Evolutionary conservation across 2,329 filamentous ascomycete species (phyloP).

Genomic region (Sporothrix pseudoabietina): DNA sequence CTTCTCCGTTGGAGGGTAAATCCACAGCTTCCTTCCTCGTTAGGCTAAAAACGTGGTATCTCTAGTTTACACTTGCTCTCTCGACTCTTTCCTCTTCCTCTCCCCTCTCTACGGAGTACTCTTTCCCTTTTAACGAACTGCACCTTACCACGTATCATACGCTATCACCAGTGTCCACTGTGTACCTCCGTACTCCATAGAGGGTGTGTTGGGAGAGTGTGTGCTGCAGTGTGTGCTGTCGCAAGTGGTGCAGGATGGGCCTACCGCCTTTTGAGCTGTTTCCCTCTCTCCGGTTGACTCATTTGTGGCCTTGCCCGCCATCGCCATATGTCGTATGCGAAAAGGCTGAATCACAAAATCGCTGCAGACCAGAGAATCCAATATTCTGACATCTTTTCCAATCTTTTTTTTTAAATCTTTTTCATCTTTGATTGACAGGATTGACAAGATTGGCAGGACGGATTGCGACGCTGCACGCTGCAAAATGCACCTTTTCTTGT

Average conservation of each 20-base stretch:
- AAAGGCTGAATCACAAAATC: neutral
- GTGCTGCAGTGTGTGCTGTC: neutral
- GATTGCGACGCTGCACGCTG: neutral
- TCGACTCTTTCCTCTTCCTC: neutral
- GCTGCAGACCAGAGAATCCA: neutral
- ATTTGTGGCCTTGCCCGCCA: neutral
- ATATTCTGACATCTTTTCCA: neutral
- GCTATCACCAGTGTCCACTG: neutral
- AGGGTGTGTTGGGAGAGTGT: neutral
- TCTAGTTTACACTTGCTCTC: constrained; percentile 6
- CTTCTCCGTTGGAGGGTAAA: neutral
- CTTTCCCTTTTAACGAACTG: neutral
- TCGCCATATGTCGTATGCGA: neutral
- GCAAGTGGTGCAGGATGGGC: neutral
- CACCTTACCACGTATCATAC: neutral
- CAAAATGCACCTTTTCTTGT: neutral
- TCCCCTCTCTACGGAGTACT: too few relatives aligned
- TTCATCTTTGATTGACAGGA: neutral
- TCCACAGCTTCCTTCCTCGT: neutral
- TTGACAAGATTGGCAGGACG: neutral
- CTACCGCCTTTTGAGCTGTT: constrained; percentile 5
- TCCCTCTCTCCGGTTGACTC: neutral
- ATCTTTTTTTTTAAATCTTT: neutral
- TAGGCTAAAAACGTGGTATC: constrained; percentile 14
- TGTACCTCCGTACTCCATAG: neutral